These are phyloP conservation scores for Spongispora temasekensis DNA, from an alignment of 1,284 basidiomycete genomes.

Conservation along the genomic window DNA sequence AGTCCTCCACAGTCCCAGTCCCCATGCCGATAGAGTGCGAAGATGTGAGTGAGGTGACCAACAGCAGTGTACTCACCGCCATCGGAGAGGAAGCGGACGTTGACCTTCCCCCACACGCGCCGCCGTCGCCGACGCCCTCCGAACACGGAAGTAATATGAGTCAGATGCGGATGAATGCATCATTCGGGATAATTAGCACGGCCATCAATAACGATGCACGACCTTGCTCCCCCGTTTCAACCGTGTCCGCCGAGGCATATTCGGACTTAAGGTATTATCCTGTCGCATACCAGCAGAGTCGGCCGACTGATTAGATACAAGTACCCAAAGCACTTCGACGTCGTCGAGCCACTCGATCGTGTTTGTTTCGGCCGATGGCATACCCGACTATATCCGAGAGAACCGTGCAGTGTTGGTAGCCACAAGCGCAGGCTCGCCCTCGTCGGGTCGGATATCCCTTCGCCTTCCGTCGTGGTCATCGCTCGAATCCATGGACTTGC, in stretches of 20 bases:
- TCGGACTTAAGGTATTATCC: constrained; percentile 21
- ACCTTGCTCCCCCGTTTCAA: constrained; percentile 13
- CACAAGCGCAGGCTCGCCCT: constrained; percentile 29
- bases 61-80: background rate
- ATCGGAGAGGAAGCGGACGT: constrained; percentile 1
- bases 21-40: background rate
- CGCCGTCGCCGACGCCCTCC: constrained; percentile 32
- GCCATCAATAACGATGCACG: constrained; percentile 6
- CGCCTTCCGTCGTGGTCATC: constrained; percentile 22
- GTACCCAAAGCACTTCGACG: constrained; percentile 11
- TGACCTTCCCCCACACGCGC: background rate
- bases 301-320: constrained; percentile 6
- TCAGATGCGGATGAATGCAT: background rate
- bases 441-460: constrained; percentile 21
- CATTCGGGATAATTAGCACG: constrained; percentile 1
- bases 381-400: constrained; percentile 34
- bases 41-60: background rate
- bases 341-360: constrained; percentile 28
- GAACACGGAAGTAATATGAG: constrained; percentile 29
- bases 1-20: constrained; percentile 2
- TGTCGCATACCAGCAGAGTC: background rate
- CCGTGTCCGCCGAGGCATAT: constrained; percentile 11
- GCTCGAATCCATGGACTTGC: constrained; percentile 15
- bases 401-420: constrained; percentile 35
- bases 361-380: constrained; percentile 31